Evolutionary conservation across 768 basidiomycete species (phyloP), one percentile per base, ranked within the genome.

Genomic region (Kwoniella shandongensis): DNA sequence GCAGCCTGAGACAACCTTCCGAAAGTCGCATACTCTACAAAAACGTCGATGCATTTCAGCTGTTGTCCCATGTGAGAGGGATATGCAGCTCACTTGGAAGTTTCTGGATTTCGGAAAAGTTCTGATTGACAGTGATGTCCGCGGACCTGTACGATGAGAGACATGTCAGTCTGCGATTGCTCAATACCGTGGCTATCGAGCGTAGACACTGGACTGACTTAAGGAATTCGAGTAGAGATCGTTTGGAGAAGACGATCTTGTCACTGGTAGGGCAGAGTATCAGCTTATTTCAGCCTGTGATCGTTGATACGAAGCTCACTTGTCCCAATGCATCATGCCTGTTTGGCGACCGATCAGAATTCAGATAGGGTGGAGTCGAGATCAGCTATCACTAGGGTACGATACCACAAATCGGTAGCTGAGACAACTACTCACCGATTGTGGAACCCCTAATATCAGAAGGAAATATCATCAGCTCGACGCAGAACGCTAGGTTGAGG

Each of bases 241-340:
- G 54, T 54, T 76, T 76, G 42, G 73, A 73, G 65, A 76, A 76
- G 40, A 74, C 72, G 50, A 76, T 75, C 69, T 73, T 73, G 53
- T 73, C 72, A 38, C 72, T 73, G 47, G 4, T 5, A 17, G 12
- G 44, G 26, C 12, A 7, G 5, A 45, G 20, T 42, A 23, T 38
- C 48, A 41, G 32, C 39, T 7, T 48, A 11, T 30, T 15, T 17
- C 22, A 35, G 15, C 39, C 10, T 38, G 4, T 12, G 23, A 32
- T 27, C 17, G 36, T 38, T 10, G 26, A 18, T 15, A 32, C 12
- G 32, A 15, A 32, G 32, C 72, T 54, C 32, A 73, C 67, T 69
- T 69, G 62, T 76, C 75, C 75, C 75, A 76, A 56, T 76, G 48
- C 66, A 76, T 62, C 65, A 70, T 67, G 18, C 74, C 74, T 75